Percentiles rank a stretch among this genome's conserved stretches.
Conservation (phyloP, 1,284 basidiomycete genomes). For the Sanghuangporus baumii region DNA sequence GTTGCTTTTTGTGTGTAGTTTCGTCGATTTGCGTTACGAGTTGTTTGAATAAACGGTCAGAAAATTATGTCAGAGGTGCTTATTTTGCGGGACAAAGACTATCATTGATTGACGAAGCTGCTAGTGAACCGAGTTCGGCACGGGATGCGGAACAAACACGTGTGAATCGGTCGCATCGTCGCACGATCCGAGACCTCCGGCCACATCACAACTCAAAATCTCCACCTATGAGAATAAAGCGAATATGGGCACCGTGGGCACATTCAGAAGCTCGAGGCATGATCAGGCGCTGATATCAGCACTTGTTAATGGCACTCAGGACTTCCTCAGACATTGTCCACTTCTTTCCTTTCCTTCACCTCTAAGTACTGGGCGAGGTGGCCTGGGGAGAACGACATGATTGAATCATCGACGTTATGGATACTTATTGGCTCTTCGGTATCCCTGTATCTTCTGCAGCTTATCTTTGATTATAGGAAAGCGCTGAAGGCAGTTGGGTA, state of each 20-base stretch:
- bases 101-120: not conserved
- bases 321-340: not conserved
- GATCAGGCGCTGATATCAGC: no score
- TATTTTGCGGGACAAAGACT: no score
- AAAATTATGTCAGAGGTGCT: not conserved
- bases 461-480: constrained; percentile 4
- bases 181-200: not conserved
- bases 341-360: not conserved
- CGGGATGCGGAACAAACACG: not conserved
- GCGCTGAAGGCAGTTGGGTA: constrained; percentile 10
- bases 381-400: not conserved
- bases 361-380: not conserved
- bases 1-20: not conserved
- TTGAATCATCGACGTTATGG: not conserved
- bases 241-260: not conserved
- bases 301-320: not conserved
- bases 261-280: no score
- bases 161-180: not conserved
- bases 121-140: not conserved
- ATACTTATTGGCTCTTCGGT: not conserved
- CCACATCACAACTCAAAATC: not conserved
- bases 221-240: not conserved
- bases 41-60: not conserved
- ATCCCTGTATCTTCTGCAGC: constrained; percentile 10
- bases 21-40: not conserved